Evolutionary conservation across 2,329 filamentous ascomycete species (phyloP).

Genomic region (Ascochyta lentis): DNA sequence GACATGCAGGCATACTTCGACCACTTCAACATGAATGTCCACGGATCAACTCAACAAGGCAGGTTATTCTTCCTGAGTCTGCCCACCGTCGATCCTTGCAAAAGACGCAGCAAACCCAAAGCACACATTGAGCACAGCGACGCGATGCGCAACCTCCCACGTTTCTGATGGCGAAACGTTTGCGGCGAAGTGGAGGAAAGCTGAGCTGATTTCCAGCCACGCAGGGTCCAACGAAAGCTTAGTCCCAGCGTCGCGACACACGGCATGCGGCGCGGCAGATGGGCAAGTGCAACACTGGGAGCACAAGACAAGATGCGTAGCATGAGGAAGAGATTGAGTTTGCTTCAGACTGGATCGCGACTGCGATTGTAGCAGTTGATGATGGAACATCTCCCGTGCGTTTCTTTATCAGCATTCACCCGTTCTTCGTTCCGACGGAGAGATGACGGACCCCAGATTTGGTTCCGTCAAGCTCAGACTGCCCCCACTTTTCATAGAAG

Average conservation of each 20-base stretch:
- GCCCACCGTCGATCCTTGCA: not conserved
- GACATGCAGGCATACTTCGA: constrained; percentile 72
- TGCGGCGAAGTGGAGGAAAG: constrained; percentile 3
- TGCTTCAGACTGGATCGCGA: no score
- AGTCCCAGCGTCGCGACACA: not conserved
- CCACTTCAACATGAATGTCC: constrained; percentile 60
- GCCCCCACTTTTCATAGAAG: no score
- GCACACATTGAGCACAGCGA: not conserved
- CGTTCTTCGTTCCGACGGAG: no score
- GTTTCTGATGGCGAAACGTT: not conserved
- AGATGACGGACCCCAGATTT: no score
- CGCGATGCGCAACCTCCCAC: not conserved
- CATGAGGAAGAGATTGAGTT: not conserved
- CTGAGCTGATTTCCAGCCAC: not conserved
- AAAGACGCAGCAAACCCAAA: not conserved
- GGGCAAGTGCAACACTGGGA: not conserved
- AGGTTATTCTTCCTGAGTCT: not conserved
- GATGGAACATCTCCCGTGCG: no score
- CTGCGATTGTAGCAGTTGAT: no score
- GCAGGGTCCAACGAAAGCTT: constrained; percentile 3
- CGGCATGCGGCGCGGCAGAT: constrained; percentile 6
- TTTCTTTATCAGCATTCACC: not conserved
- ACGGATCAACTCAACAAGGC: not conserved
- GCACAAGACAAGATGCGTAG: not conserved
- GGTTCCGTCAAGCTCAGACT: no score